Evolutionary conservation across 2,329 filamentous ascomycete species (phyloP).

Genomic region (Monosporascus sp.): DNA sequence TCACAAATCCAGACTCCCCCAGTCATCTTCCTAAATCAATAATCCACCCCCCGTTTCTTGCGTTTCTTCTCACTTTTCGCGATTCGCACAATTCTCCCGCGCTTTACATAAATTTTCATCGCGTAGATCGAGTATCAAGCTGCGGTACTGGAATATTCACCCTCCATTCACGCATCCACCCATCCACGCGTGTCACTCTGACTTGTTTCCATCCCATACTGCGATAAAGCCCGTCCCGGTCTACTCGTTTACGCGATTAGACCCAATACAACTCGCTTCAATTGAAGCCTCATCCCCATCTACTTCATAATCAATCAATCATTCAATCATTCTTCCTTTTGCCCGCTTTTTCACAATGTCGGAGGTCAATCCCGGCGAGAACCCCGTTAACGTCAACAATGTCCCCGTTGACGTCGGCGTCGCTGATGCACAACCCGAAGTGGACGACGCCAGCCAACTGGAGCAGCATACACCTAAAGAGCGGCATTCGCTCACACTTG

Average conservation of each 20-base stretch:
- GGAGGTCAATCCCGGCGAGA: background rate
- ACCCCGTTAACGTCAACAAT: background rate
- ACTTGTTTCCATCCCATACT: background rate
- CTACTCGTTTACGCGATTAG: constrained; percentile 1
- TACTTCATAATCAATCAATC: background rate
- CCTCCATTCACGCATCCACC: background rate
- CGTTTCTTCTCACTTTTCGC: background rate
- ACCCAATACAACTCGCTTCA: background rate
- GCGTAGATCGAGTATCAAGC: background rate
- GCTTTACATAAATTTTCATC: background rate
- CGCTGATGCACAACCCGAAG: background rate
- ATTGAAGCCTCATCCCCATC: background rate
- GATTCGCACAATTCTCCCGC: background rate
- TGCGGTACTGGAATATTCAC: background rate
- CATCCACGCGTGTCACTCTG: background rate
- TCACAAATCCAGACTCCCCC: too few species aligned
- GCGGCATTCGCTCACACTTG: constrained; percentile 56
- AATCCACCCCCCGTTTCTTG: background rate
- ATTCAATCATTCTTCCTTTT: background rate
- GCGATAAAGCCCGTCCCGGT: background rate
- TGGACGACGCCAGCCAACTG: background rate
- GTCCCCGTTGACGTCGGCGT: background rate
- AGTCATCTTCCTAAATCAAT: background rate
- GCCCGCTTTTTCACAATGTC: background rate
- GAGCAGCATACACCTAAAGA: constrained; percentile 33